phyloP scores from a whole-genome alignment of 352 stramenopile genomes.

The Saprolegnia diclina region DNA sequence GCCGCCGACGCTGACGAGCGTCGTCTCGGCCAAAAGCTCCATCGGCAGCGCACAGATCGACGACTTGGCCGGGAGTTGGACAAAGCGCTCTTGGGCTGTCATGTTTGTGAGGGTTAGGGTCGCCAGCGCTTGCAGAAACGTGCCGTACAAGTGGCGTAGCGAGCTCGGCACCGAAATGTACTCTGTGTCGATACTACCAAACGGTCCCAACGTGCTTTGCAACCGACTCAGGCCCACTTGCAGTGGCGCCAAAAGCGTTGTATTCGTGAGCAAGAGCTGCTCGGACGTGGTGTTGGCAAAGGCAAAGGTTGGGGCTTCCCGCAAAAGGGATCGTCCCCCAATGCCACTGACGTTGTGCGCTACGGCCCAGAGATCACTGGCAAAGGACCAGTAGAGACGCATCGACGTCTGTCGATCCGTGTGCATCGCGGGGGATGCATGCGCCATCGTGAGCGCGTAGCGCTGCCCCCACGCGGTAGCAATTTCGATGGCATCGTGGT shows the following conservation, averaged over 20 bases:
- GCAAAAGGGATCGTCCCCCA: neutral
- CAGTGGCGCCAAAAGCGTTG: neutral
- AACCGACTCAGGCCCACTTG: neutral
- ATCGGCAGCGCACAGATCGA: neutral
- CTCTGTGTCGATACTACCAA: conserved; percentile 7
- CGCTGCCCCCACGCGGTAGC: neutral
- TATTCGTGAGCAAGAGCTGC: too few relatives aligned
- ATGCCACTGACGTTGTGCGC: neutral
- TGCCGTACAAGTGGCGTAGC: neutral
- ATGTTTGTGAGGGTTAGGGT: neutral
- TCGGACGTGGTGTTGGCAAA: neutral
- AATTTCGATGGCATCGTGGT: neutral
- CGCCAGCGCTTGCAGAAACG: neutral
- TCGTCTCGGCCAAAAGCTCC: neutral
- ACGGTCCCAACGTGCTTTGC: conserved; percentile 3
- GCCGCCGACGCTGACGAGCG: conserved; percentile 1
- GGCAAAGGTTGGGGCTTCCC: neutral
- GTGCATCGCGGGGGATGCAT: neutral
- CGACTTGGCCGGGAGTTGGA: neutral
- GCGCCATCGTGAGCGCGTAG: conserved; percentile 7
- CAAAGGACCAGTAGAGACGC: conserved; percentile 24
- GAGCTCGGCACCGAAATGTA: neutral
- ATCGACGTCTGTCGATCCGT: neutral
- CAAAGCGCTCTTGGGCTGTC: neutral
- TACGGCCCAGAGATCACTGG: conserved; percentile 19